Base-by-base conservation (phyloP, 83 land plant genomes). In the Thuja plicata region DNA sequence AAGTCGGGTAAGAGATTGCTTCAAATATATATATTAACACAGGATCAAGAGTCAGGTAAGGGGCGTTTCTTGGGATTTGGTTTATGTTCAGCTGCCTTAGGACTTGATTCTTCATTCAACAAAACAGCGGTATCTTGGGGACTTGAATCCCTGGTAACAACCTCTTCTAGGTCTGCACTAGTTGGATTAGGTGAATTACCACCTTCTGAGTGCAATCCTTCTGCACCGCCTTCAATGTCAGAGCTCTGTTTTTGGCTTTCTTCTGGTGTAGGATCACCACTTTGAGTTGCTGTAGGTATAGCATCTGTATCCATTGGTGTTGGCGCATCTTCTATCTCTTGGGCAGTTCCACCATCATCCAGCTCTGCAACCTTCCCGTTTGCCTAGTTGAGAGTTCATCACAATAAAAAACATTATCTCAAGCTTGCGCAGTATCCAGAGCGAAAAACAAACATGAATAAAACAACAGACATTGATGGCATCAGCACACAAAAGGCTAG, bases 181-280 rank as follows among this genome's bases (percentile, higher is more conserved):
- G 48, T 83, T 46, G 85, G 35, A 46, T 83, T 48, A 83, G 85
- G 85, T n/a, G 85, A 83, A n/a, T 83, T 83, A 83, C 85, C 85
- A 2, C 85, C 90, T 87, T 94, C 95, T 12, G 91, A 90, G n/a
- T 91, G 92, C n/a, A 85, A 91, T 32, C 91, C 89, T 80, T 95
- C 94, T 52, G 88, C 91, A 66, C 92, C 93, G 5, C 21, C 84
- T 24, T 94, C 95, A 15, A 87, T 88, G 89, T 93, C 96, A 27
- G 95, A 88, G 85, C 95, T 92, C 70, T 94, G 96, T 85, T 92
- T 95, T 83, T 93, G 93, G 71, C 92, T 84, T 88, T 93, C 97
- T 30, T 94, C 95, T 11, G 93, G 91, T 2, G 90, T 89, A 40
- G 92, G 89, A 21, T 81, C 91, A 40, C 91, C 92, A 88, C 89